These are phyloP conservation scores for Diaporthe sp. DNA, from an alignment of 2,329 filamentous ascomycete species.

Conservation along the genomic window DNA sequence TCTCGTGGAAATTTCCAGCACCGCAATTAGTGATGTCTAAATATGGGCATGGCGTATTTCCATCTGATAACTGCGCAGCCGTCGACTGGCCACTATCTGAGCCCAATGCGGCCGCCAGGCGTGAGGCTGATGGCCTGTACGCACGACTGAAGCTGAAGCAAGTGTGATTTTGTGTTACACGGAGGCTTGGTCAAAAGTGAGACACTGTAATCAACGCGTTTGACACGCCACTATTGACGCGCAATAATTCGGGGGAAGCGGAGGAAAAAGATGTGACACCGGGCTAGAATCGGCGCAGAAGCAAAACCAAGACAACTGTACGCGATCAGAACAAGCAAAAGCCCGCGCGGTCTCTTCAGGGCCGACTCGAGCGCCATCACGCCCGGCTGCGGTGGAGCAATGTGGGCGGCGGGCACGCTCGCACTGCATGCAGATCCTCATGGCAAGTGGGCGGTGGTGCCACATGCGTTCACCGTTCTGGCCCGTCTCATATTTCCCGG, in stretches of 20 bases:
- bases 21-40: not conserved
- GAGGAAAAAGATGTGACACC: no score
- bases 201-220: not conserved
- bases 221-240: not conserved
- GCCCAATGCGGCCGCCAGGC: not conserved
- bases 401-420: not conserved
- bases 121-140: not conserved
- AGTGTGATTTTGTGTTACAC: not conserved
- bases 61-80: not conserved
- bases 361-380: not conserved
- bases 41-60: not conserved
- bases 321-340: not conserved
- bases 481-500: not conserved
- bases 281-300: not conserved
- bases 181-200: not conserved
- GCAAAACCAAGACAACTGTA: not conserved
- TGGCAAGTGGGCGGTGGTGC: constrained; percentile 16
- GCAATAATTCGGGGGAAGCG: no score
- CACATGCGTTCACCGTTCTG: not conserved
- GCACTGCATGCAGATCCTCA: constrained; percentile 20
- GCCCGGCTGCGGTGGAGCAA: not conserved
- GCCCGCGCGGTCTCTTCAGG: not conserved
- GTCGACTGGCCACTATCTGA: no score
- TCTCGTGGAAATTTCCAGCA: not conserved
- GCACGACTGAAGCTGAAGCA: not conserved